Conservation (phyloP, 2,329 filamentous ascomycete species). For the Aspergillus ruber region DNA sequence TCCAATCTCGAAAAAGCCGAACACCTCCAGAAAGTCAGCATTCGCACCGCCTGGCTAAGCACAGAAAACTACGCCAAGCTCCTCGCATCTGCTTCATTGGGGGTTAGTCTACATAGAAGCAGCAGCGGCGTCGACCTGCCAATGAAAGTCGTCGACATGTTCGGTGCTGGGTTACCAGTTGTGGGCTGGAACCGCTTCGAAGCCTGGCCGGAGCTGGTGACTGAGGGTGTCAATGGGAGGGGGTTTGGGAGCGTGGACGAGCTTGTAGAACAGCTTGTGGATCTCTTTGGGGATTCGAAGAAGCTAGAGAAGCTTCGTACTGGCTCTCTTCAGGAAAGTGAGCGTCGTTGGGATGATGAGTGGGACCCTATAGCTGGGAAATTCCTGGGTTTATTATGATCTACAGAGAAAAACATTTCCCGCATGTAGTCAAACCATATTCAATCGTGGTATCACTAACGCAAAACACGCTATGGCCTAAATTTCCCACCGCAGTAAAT, state of each 20-base stretch:
- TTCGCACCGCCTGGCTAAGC: constrained; percentile 78
- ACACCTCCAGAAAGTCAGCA: constrained; percentile 61
- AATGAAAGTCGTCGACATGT: constrained; percentile 99
- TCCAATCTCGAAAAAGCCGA: constrained; percentile 53
- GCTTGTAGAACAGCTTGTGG: constrained; percentile 56
- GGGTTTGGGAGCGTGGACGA: constrained; percentile 71
- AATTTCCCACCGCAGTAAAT: constrained; percentile 32
- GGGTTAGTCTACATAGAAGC: constrained; percentile 85
- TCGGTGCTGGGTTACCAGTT: constrained; percentile 86
- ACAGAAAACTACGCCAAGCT: constrained; percentile 78
- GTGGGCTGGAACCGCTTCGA: constrained; percentile 79
- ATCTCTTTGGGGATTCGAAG: constrained; percentile 55
- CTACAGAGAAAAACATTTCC: not conserved
- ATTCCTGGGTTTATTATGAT: constrained; percentile 51
- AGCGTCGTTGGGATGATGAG: constrained; percentile 79
- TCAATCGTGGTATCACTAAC: too few relatives aligned
- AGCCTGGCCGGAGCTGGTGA: constrained; percentile 85
- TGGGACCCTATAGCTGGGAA: constrained; percentile 79
- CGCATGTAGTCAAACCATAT: too few relatives aligned
- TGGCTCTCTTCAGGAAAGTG: constrained; percentile 69
- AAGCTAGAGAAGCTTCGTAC: constrained; percentile 57
- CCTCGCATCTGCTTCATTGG: constrained; percentile 78
- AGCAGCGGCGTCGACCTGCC: constrained; percentile 92
- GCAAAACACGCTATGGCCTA: constrained; percentile 8
- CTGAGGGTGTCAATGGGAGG: constrained; percentile 75